Percentiles rank a stretch among this genome's conserved stretches.
phyloP scores from a whole-genome alignment of 106 monocot species.

The Dendrobium officinale region DNA sequence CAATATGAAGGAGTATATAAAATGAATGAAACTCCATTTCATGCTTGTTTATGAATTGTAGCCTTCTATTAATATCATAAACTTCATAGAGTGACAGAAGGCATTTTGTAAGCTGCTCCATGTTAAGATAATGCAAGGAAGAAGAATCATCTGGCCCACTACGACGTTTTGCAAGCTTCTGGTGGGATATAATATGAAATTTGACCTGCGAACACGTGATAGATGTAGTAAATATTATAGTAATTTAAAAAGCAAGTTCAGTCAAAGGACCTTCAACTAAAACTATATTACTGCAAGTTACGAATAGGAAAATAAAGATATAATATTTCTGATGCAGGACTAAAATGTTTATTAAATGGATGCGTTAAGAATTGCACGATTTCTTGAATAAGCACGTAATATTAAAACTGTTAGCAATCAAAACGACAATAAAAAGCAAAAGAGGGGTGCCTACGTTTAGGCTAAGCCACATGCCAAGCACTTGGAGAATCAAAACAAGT shows the following conservation, averaged over 20 bases:
- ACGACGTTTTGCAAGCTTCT: slow-evolving; percentile 45
- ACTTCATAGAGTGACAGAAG: slow-evolving; percentile 69
- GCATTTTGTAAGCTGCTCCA: slow-evolving; percentile 88
- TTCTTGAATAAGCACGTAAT: too few species aligned
- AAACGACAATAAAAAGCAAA: too few species aligned
- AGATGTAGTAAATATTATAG: slow-evolving; percentile 5
- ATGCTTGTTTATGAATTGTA: slow-evolving; percentile 35
- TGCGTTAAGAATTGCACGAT: too few species aligned
- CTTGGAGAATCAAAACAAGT: too few species aligned
- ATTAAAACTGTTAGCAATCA: too few species aligned
- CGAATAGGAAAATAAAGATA: not conserved
- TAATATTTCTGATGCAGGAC: not conserved
- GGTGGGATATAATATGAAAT: slow-evolving; percentile 76
- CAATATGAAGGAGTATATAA: slow-evolving; percentile 83
- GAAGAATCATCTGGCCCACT: slow-evolving; percentile 47
- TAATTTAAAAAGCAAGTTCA: not conserved
- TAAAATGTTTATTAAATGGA: too few species aligned
- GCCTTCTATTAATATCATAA: slow-evolving; percentile 45
- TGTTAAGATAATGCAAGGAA: slow-evolving; percentile 72
- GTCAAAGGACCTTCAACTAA: not conserved
- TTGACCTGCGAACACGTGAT: slow-evolving; percentile 44
- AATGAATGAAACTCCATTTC: slow-evolving; percentile 82
- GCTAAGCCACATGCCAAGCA: too few species aligned
- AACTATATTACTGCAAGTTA: not conserved
- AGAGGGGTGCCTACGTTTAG: too few species aligned